These are phyloP conservation scores for Trypanosoma theileri DNA, from an alignment of 208 protist species.

Conservation along the genomic window DNA sequence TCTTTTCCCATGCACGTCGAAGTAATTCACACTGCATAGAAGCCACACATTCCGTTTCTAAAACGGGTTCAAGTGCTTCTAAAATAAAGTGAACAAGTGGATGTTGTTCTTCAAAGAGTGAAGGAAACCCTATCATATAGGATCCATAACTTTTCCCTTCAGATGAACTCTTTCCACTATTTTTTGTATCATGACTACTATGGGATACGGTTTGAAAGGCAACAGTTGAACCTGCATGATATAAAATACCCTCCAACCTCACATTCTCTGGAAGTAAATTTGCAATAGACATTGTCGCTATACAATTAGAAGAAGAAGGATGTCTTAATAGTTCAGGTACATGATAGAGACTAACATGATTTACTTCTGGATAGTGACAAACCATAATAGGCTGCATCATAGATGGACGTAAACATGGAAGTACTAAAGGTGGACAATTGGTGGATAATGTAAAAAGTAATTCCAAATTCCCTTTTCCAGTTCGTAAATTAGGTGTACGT, in stretches of 20 bases:
- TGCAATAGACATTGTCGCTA: constrained; percentile 25
- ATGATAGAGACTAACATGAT: constrained; percentile 61
- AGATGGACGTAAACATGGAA: constrained; percentile 49
- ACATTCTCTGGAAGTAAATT: constrained; percentile 11
- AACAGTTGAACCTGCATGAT: constrained; percentile 28
- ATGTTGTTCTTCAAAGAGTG: constrained; percentile 34
- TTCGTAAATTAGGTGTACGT: constrained; percentile 51
- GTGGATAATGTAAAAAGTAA: constrained; percentile 52
- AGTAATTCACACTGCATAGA: constrained; percentile 55
- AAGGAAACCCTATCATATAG: constrained; percentile 37
- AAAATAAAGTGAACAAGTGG: constrained; percentile 51
- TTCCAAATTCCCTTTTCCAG: constrained; percentile 35
- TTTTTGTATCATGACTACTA: neutral
- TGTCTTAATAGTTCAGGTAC: constrained; percentile 32
- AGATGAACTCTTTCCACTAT: neutral
- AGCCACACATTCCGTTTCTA: constrained; percentile 37
- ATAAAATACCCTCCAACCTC: constrained; percentile 21
- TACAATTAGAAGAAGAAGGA: constrained; percentile 9
- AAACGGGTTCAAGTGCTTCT: constrained; percentile 50
- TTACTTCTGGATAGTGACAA: constrained; percentile 55
- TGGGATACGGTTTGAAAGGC: constrained; percentile 10
- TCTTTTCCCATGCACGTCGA: constrained; percentile 34
- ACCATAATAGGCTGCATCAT: constrained; percentile 65
- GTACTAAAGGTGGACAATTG: constrained; percentile 47
- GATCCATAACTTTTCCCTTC: neutral